Base-by-base conservation (phyloP, 805 yeast genomes). In the Ogataea kodamae region DNA sequence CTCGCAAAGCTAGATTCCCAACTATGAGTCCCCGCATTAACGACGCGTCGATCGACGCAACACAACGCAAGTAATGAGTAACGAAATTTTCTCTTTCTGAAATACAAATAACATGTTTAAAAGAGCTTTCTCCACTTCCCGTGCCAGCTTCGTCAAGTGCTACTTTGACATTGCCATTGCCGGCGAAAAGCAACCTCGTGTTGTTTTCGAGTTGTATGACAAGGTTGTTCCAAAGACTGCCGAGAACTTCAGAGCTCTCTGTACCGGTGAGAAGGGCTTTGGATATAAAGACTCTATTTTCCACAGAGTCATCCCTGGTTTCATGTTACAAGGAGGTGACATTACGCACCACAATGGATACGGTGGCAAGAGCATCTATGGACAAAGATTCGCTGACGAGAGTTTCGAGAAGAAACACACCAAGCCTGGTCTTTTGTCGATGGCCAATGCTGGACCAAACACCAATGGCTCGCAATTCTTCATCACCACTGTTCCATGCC, bases 391-490 rank as follows among this genome's bases (percentile, higher is more conserved):
- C 65, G 71, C 71, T 28, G 94, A 83, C 56, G 94, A 83, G 62
- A 82, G 81, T 75, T 83, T 83, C 59, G 46, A 55, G 58, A 68
- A 70, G 68, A 79, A 64, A 58, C 97, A 90, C 68, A 70, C 69
- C 71, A 78, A 65, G 78, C 94, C 72, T 74, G 75, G 74, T 47
- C 88, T 75, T 68, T 82, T 66, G 64, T 86, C 96, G 45, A 90
- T 90, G 97, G 97, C 97, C 63, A 90, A 90, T 63, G 94, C 97
- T 46, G 97, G 97, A 53, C 95, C 95, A 65, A 85, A 87, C 80
- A 86, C 97, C 70, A 90, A 90, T 70, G 97, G 97, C 39, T 88
- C 96, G 36, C 97, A 89, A 70, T 89, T 89, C 69, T 89, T 90
- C 76, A 82, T 87, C 70, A 87, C 96, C 64, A 87, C 96, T 39